Conservation (phyloP, 2,329 filamentous ascomycete species). For the Hypoxylon sp. region DNA sequence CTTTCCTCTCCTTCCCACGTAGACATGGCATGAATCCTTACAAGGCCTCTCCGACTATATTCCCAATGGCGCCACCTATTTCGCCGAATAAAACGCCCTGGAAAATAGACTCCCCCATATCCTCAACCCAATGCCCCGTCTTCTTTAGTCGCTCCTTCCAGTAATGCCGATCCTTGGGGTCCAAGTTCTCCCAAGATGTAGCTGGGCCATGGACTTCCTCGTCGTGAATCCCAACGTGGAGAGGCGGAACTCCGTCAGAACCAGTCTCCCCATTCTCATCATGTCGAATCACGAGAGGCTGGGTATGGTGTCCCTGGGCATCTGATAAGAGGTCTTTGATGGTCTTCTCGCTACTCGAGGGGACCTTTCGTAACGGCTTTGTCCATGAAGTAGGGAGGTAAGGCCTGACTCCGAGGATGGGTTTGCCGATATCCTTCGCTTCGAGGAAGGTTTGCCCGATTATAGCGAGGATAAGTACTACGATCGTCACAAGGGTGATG, state of each 20-base stretch:
- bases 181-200: constrained; percentile 79
- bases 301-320: constrained; percentile 50
- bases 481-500: constrained; percentile 66
- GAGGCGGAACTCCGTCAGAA: constrained; percentile 45
- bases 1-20: constrained; percentile 11
- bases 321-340: constrained; percentile 55
- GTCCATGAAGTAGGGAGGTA: constrained; percentile 64
- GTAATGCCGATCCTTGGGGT: constrained; percentile 68
- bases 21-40: constrained; percentile 32
- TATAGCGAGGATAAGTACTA: constrained; percentile 72
- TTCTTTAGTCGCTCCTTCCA: constrained; percentile 79
- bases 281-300: constrained; percentile 57
- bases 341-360: constrained; percentile 53
- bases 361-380: constrained; percentile 44
- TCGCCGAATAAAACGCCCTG: constrained; percentile 83
- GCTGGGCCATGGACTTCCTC: constrained; percentile 64
- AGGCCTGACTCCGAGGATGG: constrained; percentile 67
- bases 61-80: constrained; percentile 73
- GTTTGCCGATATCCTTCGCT: constrained; percentile 68
- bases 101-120: constrained; percentile 82
- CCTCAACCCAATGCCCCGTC: constrained; percentile 83
- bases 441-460: constrained; percentile 75
- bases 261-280: constrained; percentile 46
- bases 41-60: constrained; percentile 60
- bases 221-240: constrained; percentile 62